phyloP scores from a whole-genome alignment of 495 filamentous ascomycete species.

The Xylaria flabelliformis region DNA sequence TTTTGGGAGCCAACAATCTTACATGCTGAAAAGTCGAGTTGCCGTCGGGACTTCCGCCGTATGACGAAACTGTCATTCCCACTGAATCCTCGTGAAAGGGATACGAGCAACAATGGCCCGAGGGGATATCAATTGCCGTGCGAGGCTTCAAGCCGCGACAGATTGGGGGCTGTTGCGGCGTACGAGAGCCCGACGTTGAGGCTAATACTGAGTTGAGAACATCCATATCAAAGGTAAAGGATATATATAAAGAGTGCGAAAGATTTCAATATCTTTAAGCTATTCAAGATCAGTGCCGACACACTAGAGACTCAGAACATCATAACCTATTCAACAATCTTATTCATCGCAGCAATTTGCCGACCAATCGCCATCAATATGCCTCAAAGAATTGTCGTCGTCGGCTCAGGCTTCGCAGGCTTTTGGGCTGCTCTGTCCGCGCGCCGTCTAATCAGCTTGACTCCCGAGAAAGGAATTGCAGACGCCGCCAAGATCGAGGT shows the following conservation, averaged over 20 bases:
- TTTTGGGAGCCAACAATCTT: neutral
- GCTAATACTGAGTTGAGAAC: neutral
- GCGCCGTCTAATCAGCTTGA: slow-evolving; percentile 35
- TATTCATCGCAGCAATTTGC: neutral
- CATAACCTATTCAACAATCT: neutral
- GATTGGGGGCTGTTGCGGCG: neutral
- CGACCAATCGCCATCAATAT: neutral
- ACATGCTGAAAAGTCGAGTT: neutral
- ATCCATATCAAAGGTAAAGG: neutral
- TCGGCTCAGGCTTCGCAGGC: slow-evolving; percentile 47
- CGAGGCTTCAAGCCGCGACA: neutral
- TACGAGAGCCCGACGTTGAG: neutral
- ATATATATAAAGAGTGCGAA: slow-evolving; percentile 17
- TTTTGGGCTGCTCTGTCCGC: slow-evolving; percentile 46
- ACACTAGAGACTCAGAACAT: neutral
- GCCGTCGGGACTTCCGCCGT: neutral
- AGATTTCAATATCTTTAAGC: neutral
- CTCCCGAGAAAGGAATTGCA: slow-evolving; percentile 1
- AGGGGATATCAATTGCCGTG: slow-evolving; percentile 16
- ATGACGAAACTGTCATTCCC: neutral
- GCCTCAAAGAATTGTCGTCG: slow-evolving; percentile 27
- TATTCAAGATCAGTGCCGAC: neutral
- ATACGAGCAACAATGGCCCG: slow-evolving; percentile 5
- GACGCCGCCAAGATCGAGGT: slow-evolving; percentile 34
- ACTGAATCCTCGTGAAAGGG: neutral